A percentile compares a stretch with the other conserved stretches of the same genome.
These are phyloP conservation scores for Piper betle DNA, from an alignment of 164 flowering plant genomes.

Conservation along the genomic window DNA sequence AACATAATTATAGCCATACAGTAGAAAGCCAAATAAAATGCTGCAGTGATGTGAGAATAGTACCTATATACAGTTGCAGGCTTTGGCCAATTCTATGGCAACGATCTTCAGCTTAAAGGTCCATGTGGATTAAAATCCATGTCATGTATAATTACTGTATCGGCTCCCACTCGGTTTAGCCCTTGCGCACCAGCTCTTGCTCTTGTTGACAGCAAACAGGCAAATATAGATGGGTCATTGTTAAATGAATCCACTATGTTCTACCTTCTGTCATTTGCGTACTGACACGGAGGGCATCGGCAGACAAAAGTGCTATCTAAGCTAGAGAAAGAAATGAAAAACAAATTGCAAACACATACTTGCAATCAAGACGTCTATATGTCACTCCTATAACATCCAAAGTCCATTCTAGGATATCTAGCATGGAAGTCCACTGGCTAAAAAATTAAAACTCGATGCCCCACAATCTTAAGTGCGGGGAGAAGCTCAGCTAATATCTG, in stretches of 20 bases:
- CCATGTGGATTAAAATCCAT: constrained; percentile 99
- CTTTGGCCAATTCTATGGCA: constrained; percentile 95
- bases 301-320: not conserved
- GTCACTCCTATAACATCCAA: constrained; percentile 83
- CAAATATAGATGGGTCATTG: constrained; percentile 69
- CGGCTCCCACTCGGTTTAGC: constrained; percentile 85
- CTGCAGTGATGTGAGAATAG: not conserved
- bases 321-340: not conserved
- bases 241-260: constrained; percentile 84
- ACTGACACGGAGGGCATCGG: constrained; percentile 25
- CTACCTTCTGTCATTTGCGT: constrained; percentile 91
- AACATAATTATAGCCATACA: not conserved
- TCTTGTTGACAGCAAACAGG: constrained; percentile 90
- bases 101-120: constrained; percentile 92
- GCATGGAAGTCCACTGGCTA: constrained; percentile 99
- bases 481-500: constrained; percentile 75
- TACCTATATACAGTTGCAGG: constrained; percentile 82
- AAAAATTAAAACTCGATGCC: constrained; percentile 85
- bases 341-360: constrained; percentile 26
- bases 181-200: constrained; percentile 99
- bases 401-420: constrained; percentile 94
- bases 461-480: constrained; percentile 49
- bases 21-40: not conserved
- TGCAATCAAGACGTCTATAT: constrained; percentile 86
- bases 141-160: constrained; percentile 90